phyloP scores from a whole-genome alignment of 306 rosid genomes.

The Corylus heterophylla region DNA sequence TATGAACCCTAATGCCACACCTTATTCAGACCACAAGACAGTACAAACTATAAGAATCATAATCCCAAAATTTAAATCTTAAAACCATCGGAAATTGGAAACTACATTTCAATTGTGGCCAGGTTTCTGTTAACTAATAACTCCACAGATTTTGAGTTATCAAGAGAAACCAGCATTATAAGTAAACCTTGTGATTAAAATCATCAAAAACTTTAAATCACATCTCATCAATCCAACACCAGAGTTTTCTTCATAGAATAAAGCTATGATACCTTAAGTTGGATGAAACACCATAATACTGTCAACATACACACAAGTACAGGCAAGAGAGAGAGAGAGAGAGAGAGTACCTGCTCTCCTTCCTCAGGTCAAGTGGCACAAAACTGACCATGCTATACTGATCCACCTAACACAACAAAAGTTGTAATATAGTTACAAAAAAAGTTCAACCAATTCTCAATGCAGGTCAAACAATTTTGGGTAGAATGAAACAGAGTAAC shows the following conservation, averaged over 20 bases:
- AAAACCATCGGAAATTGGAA: too few relatives aligned
- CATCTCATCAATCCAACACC: neutral
- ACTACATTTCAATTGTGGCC: too few relatives aligned
- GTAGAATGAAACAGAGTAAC: neutral
- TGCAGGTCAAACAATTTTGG: neutral
- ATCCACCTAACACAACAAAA: slow-evolving; percentile 49
- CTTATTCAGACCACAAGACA: slow-evolving; percentile 1
- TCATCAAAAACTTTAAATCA: neutral
- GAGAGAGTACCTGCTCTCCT: slow-evolving; percentile 65
- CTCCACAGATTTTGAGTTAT: neutral
- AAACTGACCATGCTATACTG: slow-evolving; percentile 76
- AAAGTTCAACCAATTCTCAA: slow-evolving; percentile 2
- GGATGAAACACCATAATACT: neutral
- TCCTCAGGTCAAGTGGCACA: slow-evolving; percentile 83
- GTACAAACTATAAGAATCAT: neutral
- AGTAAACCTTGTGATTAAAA: neutral
- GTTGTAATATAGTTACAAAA: slow-evolving; percentile 9
- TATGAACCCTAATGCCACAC: neutral
- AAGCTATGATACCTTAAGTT: neutral
- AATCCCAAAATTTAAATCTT: neutral
- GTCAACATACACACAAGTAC: neutral
- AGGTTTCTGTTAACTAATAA: neutral
- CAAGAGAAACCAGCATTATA: neutral
- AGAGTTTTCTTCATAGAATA: neutral
- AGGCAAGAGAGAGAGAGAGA: neutral